Evolutionary conservation across 75 land plant genomes (phyloP), one percentile per base, ranked within the genome.

Genomic region (Picea sitchensis): DNA sequence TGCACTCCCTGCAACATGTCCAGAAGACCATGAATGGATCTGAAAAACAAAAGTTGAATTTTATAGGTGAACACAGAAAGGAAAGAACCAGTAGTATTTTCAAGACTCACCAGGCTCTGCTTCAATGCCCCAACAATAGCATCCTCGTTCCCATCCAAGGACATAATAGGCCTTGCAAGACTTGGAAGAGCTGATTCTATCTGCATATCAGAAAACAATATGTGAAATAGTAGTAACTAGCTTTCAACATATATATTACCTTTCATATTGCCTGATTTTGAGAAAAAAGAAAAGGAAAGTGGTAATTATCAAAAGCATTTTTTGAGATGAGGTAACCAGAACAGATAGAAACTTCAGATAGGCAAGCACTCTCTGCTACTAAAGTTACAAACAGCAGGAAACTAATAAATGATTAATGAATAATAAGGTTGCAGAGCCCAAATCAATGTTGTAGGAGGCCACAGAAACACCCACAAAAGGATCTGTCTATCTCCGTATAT

Each of bases 61-160:
- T 36, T 5, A 34, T 5, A 34, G 41, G 18, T 8, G 54, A 67
- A 67, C 31, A 67, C 18, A 44, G 44, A n/a, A 44, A 20, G 56
- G 20, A 23, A 44, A 41, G 12, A 44, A 71, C 3, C 3, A 71
- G 14, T 71, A 71, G 54, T 8, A 44, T 71, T 41, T 18, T 32
- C 11, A 71, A 30, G 60, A 80, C 79, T 74, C 90, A 95, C 98
- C 88, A 95, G 86, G 81, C 94, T 98, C 62, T 93, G 99, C 60
- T 98, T 92, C 78, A 98, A 82, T 58, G 89, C 84, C 68, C 99
- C 99, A 57, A 98, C 93, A 68, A 98, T 88, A 58, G 92, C 92
- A 89, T 95, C 98, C 87, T 98, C 99, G 81, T 90, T 89, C 18
- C 94, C 93, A 87, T 98, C 93, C 89, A 98, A 86, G 60, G 99